Evolutionary conservation across 2,329 filamentous ascomycete genomes (phyloP).

Genomic region (Aspergillus uvarum): DNA sequence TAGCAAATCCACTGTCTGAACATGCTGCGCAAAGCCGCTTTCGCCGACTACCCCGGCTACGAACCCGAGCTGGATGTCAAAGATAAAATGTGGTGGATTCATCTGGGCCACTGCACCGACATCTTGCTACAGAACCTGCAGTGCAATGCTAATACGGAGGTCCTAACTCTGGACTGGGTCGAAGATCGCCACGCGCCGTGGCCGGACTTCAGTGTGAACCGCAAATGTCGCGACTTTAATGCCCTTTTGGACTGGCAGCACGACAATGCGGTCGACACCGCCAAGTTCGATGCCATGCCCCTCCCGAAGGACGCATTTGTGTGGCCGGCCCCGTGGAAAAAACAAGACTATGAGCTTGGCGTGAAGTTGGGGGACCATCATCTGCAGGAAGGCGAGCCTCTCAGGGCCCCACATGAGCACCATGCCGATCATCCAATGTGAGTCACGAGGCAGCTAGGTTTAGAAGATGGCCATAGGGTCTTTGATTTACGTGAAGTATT

Average conservation of each 20-base stretch:
- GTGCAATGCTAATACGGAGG: constrained; percentile 8
- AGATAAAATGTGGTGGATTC: constrained; percentile 1
- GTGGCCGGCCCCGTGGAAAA: not conserved
- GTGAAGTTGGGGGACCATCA: not conserved
- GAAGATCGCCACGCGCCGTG: not conserved
- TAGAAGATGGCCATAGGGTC: not conserved
- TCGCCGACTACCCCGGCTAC: not conserved
- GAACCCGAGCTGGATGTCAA: not conserved
- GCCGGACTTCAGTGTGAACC: constrained; percentile 3
- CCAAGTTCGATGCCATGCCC: not conserved
- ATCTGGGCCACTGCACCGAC: constrained; percentile 4
- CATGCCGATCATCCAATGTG: not conserved
- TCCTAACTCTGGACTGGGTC: not conserved
- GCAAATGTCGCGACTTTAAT: constrained; percentile 3
- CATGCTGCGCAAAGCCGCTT: constrained; percentile 1
- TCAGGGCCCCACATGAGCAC: not conserved
- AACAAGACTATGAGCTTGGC: not conserved
- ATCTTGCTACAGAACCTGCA: constrained; percentile 5
- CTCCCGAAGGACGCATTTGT: not conserved
- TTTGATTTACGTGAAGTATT: not conserved
- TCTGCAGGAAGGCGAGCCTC: not conserved
- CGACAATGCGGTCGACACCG: not conserved
- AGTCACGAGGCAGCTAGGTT: not conserved
- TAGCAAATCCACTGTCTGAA: constrained; percentile 10
- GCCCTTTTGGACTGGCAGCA: not conserved